Evolutionary conservation across 495 filamentous ascomycete genomes (phyloP), one percentile per base, ranked within the genome.

Genomic region (Pyrenopolyporus hunteri): DNA sequence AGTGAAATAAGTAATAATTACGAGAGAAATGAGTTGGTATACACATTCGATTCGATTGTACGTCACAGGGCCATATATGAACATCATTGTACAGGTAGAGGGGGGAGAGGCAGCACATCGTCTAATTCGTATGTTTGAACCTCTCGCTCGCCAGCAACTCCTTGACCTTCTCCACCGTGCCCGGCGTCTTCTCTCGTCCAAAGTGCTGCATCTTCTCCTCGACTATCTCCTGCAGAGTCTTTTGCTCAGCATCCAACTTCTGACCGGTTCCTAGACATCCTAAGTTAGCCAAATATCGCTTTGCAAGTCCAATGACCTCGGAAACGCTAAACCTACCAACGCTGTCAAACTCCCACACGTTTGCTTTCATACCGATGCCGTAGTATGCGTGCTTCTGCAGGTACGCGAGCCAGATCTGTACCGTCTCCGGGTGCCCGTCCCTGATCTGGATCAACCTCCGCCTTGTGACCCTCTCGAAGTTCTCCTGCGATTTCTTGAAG

Each of bases 341-440:
- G 54, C 82, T 83, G 64, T 89, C 85, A 77, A 89, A 89, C 69
- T 93, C 89, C 88, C 89, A 98, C 40, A 98, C 82, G 69, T 98
- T 97, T 19, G 95, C 93, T 81, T 98, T 98, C 93, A 98, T 96
- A 68, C 94, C 94, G 20, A 98, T 87, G 6, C 95, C 94, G 70
- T 95, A 90, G 71, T 93, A 97, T 10, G 89, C 86, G 69, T 96
- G 87, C 75, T 94, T 96, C 72, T 86, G 84, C 61, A 98, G 71
- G 60, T 94, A 98, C 9, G 90, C 93, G 37, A 98, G 74, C 94
- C 94, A 98, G 19, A 89, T 68, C 73, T 94, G 87, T 29, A 98
- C 92, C 3, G 83, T 85, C 74, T 97, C 91, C 9, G 91, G 86
- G 73, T 96, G 82, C 5, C 92, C 95, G 74, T 98, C 94, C 67